Evolutionary conservation across 2,329 filamentous ascomycete genomes (phyloP).

Genomic region (Fragosphaeria purpurea): DNA sequence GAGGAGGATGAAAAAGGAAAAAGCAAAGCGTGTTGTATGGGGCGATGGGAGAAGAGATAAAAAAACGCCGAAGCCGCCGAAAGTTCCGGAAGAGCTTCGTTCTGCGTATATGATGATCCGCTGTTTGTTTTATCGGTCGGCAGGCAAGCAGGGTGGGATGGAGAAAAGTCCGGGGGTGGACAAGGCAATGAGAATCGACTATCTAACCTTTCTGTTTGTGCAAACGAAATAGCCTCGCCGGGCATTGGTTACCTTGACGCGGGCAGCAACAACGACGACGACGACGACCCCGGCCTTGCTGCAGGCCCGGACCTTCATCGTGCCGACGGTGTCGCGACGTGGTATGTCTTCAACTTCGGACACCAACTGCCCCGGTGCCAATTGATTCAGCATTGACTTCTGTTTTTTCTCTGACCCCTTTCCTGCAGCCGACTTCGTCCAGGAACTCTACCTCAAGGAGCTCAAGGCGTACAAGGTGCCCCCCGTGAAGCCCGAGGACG

Average conservation of each 20-base stretch:
- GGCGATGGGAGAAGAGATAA: too few species aligned
- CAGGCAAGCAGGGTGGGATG: too few species aligned
- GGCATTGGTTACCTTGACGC: constrained; percentile 33
- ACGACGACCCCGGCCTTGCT: constrained; percentile 28
- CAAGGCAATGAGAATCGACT: not conserved
- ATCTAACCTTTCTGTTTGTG: not conserved
- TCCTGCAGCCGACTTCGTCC: constrained; percentile 78
- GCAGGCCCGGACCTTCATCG: constrained; percentile 36
- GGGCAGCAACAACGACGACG: not conserved
- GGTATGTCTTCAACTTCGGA: constrained; percentile 33
- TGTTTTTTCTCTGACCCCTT: constrained; percentile 8
- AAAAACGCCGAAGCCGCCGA: too few species aligned
- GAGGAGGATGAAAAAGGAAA: not conserved
- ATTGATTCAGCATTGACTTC: not conserved
- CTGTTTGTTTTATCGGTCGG: not conserved
- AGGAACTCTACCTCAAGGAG: constrained; percentile 95
- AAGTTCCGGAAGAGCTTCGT: too few species aligned
- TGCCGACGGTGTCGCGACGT: constrained; percentile 50
- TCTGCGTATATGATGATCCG: too few species aligned
- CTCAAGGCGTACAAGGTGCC: constrained; percentile 90
- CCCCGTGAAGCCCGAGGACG: constrained; percentile 72
- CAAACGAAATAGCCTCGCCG: constrained; percentile 30
- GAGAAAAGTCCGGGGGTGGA: not conserved
- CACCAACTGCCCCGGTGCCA: too few species aligned
- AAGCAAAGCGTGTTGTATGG: constrained; percentile 1